Evolutionary conservation across 352 stramenopile species (phyloP).

Genomic region (Albugo candida): DNA sequence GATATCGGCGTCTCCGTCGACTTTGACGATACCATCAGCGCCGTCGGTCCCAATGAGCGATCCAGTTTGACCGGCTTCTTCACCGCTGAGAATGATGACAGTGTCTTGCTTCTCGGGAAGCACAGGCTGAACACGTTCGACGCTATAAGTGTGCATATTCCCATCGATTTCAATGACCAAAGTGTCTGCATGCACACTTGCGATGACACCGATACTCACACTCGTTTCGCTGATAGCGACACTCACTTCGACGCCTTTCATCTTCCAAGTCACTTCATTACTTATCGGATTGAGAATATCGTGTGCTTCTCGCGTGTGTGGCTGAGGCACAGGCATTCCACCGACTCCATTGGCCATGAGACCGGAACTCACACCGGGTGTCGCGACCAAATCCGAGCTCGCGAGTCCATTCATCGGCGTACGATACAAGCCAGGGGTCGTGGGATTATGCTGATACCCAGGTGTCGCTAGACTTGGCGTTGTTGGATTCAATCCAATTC

Average conservation of each 20-base stretch:
- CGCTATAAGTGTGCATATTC: conserved; percentile 33
- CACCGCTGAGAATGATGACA: conserved; percentile 70
- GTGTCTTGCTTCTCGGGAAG: conserved; percentile 75
- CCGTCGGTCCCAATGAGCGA: conserved; percentile 75
- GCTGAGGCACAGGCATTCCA: conserved; percentile 50
- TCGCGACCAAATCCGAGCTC: conserved; percentile 42
- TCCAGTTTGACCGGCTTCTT: conserved; percentile 67
- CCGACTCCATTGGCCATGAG: conserved; percentile 37
- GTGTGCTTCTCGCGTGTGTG: conserved; percentile 30
- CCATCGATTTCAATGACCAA: conserved; percentile 71
- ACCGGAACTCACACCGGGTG: conserved; percentile 45
- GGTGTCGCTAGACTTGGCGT: conserved; percentile 66
- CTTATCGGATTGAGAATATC: conserved; percentile 18
- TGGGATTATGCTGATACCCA: conserved; percentile 73
- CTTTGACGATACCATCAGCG: conserved; percentile 77
- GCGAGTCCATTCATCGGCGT: conserved; percentile 38
- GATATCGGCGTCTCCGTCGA: conserved; percentile 75
- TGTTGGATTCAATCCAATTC: conserved; percentile 57
- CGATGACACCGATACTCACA: conserved; percentile 55
- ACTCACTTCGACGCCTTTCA: conserved; percentile 72
- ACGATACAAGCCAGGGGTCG: conserved; percentile 64
- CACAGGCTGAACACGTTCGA: conserved; percentile 53
- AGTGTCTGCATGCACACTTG: conserved; percentile 37
- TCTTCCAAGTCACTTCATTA: conserved; percentile 71
- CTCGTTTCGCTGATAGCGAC: conserved; percentile 43